Base-by-base conservation (phyloP, 371 early-diverging fungal species). In the Batrachochytrium dendrobatidis region DNA sequence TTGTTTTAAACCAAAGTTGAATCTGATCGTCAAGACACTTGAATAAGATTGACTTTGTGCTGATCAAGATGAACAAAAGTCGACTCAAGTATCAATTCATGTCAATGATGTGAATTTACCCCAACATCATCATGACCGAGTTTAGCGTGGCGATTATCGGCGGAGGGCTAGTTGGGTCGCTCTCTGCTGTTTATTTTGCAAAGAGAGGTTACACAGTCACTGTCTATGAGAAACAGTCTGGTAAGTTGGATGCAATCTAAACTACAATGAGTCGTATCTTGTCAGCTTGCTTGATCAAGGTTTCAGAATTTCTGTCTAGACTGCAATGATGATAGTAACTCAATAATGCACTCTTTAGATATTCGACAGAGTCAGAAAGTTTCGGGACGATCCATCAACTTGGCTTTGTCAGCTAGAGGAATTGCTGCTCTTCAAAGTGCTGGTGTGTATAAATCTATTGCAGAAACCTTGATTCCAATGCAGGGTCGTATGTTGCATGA, bases 331-430 rank as follows among this genome's bases (percentile, higher is more conserved):
- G n/a, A n/a, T n/a, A n/a, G n/a, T n/a, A n/a, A n/a, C n/a, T n/a
- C n/a, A n/a, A n/a, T n/a, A n/a, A n/a, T n/a, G n/a, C n/a, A n/a
- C n/a, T n/a, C n/a, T n/a, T n/a, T n/a, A 55, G 31, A 18, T 33
- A 22, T 26, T 33, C 60, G 46, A 20, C 4, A 20, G 24, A 26
- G 26, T 20, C 3, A 12, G 46, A 3, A 3, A 20, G 45, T 58
- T 4, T 76, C 75, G 43, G 88, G 87, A 34, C 81, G 90, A 44
- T 91, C 93, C 7, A 95, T 98, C 70, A 98, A 98, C 62, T 70
- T 98, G 68, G 96, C 98, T 1, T 77, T 98, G 2, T 93, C 94
- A 0, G 81, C 79, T 57, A 85, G 98, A 56, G 98, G 96, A 0
- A 66, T 95, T 33, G 80, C 86, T 15, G 94, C 93, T 17, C 73